Base-by-base conservation (phyloP, 352 stramenopile species). In the Phytopythium helicoides region DNA sequence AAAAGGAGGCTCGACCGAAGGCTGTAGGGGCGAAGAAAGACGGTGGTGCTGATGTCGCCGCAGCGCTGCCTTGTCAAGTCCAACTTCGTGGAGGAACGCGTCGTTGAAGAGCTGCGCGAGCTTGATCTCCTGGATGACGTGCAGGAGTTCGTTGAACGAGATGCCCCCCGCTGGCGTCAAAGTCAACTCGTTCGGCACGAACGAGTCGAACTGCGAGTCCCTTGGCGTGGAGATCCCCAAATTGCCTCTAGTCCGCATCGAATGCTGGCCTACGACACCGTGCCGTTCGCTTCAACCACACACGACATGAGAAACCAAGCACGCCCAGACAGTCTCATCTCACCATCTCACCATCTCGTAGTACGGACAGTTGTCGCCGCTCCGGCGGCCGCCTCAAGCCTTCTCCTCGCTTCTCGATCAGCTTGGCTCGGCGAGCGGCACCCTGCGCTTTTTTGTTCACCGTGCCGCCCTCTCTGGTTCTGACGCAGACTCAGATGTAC, bases 91-190 rank as follows among this genome's bases (percentile, higher is more conserved):
- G 6, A 92, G 39, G 56, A 87, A 83, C 16, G 76, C 67, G 6
- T 72, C 66, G 42, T 69, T 86, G 48, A 96, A 93, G 47, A 96
- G 75, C 39, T 95, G 82, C 16, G 85, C 85, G 36, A 95, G 54
- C 60, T 96, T 96, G 54, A 96, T 89, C 60, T 92, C 86, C 39
- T 95, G 86, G 23, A 96, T 84, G n/a, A 81, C 83, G 35, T 86
- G 81, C 48, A 90, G 64, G 64, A 96, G 95, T 49, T 96, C 85
- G 21, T 86, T 69, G 61, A 87, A 92, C 37, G 82, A 84, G 56
- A 96, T 95, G 25, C 80, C 75, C 21, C n/a, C 83, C 83, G 64
- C 86, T 92, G 44, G 80, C 65, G 49, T 96, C 82, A 48, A 90
- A 72, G 54, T 96, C 84, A 7, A 94, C 69, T 52, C 92, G 84